These are phyloP conservation scores for Talaromyces sp. DNA, from an alignment of 2,329 filamentous ascomycete species.

Conservation along the genomic window DNA sequence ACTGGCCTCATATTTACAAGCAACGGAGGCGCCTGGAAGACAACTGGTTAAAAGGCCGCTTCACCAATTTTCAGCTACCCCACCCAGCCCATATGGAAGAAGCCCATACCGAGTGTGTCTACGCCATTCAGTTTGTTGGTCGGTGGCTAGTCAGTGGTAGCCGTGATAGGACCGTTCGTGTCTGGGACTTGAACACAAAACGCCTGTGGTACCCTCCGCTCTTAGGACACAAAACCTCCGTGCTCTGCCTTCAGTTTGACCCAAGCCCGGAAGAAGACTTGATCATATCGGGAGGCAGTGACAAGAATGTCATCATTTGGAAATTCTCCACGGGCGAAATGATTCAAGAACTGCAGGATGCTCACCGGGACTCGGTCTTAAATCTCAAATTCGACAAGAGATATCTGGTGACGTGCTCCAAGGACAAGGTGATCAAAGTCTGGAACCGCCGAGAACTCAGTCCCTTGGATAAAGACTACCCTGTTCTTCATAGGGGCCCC, in stretches of 20 bases:
- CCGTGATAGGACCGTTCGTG: conserved; percentile 76
- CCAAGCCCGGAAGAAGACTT: conserved; percentile 80
- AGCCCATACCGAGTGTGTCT: conserved; percentile 87
- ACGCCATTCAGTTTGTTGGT: conserved; percentile 83
- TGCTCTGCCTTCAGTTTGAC: conserved; percentile 93
- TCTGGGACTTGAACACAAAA: conserved; percentile 83
- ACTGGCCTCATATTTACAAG: conserved; percentile 91
- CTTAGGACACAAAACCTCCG: conserved; percentile 73
- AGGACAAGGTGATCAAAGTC: conserved; percentile 94
- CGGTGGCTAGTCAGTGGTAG: conserved; percentile 91
- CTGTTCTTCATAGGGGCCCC: conserved; percentile 36
- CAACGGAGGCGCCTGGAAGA: conserved; percentile 78
- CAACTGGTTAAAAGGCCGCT: conserved; percentile 85
- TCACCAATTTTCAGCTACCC: conserved; percentile 81
- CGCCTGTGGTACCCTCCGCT: conserved; percentile 72
- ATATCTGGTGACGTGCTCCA: conserved; percentile 92
- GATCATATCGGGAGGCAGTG: conserved; percentile 92
- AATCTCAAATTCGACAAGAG: conserved; percentile 89
- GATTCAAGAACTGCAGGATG: conserved; percentile 67
- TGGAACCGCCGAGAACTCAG: conserved; percentile 75
- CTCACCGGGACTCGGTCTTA: conserved; percentile 84
- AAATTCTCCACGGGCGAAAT: conserved; percentile 84
- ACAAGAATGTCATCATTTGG: conserved; percentile 88
- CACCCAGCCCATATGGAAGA: conserved; percentile 75
- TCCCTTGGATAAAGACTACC: conserved; percentile 41